Conservation (phyloP, 1,139 yeast species). For the Pichia sp. region DNA sequence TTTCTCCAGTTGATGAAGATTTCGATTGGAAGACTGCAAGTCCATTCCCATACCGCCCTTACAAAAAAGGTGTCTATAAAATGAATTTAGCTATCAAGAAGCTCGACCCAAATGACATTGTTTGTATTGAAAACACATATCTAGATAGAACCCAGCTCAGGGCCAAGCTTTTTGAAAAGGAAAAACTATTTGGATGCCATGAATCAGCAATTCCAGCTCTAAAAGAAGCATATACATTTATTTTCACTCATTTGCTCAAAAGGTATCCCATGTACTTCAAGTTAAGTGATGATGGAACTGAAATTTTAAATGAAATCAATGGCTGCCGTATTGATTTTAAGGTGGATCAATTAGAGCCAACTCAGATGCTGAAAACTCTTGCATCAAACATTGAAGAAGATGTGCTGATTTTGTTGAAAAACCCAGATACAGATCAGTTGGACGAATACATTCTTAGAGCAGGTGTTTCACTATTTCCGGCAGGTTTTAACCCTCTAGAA, state of each 20-base stretch:
- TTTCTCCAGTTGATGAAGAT: conserved; percentile 26
- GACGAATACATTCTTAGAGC: conserved; percentile 57
- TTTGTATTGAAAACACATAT: conserved; percentile 61
- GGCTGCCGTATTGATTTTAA: conserved; percentile 31
- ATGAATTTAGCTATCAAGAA: conserved; percentile 62
- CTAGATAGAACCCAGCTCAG: conserved; percentile 37
- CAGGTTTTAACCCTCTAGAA: conserved; percentile 60
- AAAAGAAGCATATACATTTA: conserved; percentile 46
- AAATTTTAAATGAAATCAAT: conserved; percentile 36
- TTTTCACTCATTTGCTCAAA: conserved; percentile 37
- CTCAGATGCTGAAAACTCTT: conserved; percentile 35
- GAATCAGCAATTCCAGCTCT: conserved; percentile 42
- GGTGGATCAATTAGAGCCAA: conserved; percentile 17
- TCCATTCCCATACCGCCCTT: conserved; percentile 53
- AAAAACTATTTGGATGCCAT: conserved; percentile 35
- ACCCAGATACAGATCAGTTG: conserved; percentile 32
- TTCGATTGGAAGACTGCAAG: conserved; percentile 40
- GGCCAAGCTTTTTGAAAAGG: conserved; percentile 31
- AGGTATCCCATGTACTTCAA: conserved; percentile 44
- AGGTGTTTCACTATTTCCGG: conserved; percentile 63
- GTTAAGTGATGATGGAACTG: conserved; percentile 21
- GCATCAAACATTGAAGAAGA: conserved; percentile 59
- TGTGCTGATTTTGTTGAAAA: conserved; percentile 48
- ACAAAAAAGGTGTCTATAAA: conserved; percentile 52
- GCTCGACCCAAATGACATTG: conserved; percentile 52